Base-by-base conservation (phyloP, 257 asterid genomes). In the Fraxinus anomala region DNA sequence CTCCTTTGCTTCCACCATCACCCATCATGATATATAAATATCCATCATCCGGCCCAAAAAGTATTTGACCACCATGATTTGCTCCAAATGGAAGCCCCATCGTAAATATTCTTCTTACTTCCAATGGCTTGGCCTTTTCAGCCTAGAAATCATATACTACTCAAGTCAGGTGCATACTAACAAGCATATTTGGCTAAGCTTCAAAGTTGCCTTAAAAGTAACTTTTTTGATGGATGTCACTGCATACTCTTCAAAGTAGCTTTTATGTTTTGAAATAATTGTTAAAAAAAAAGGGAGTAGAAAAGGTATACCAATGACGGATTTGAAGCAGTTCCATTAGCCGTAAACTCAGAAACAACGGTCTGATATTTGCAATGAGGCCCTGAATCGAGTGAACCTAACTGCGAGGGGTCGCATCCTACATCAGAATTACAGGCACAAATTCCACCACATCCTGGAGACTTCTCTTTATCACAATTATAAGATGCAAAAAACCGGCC, bases 401-500 rank as follows among this genome's bases (percentile, higher is more conserved):
- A 75, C 85, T 91, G 81, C 9, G 99, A 87, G 6, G 99, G 99
- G 26, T 95, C 99, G 76, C 99, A 95, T 21, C 74, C 86, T 24
- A 91, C 97, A 56, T 92, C 96, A 5, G 96, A 90, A 73, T 95
- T 91, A 81, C 99, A 95, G 3, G 96, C 93, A 74, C 99, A 95
- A 74, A 89, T 89, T 73, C 97, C 99, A 10, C 82, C 80, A 30
- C 96, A 95, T 33, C 81, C 92, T 4, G 96, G 91, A 0, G 94
- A 89, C 74, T 88, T 91, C 75, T 78, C 80, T 75, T 89, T 93
- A 75, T 93, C 97, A 47, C 97, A 93, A 85, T 93, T 95, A 76
- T 82, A 95, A 16, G 98, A 93, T 0, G 98, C 99, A n/a, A 93
- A 95, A 79, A 95, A 93, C 39, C 99, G 86, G 1, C 99, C 99